These are phyloP conservation scores for Delonix regia DNA, from an alignment of 306 rosid genomes.

Conservation along the genomic window DNA sequence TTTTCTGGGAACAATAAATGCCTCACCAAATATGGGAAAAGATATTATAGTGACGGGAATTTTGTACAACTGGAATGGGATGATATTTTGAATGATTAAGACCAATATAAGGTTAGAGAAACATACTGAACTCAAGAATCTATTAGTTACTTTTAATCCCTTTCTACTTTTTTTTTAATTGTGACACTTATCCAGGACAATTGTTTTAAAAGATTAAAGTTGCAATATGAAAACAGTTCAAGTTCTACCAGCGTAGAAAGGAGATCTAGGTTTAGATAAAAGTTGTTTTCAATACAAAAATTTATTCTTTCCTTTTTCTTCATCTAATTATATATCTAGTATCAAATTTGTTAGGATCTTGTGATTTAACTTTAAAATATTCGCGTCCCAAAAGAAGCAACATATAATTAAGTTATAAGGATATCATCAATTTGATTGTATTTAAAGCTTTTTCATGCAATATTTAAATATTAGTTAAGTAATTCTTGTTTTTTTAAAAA, in stretches of 20 bases:
- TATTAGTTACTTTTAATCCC: background rate
- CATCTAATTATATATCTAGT: background rate
- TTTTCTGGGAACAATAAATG: slow-evolving; percentile 17
- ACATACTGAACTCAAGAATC: too few species aligned
- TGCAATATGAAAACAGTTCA: too few species aligned
- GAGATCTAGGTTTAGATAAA: background rate
- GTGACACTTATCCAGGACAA: background rate
- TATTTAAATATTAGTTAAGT: background rate
- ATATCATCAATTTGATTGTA: slow-evolving; percentile 8
- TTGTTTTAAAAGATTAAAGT: background rate
- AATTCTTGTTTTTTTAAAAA: background rate
- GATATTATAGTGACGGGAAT: background rate
- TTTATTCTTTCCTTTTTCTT: slow-evolving; percentile 16
- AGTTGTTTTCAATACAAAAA: slow-evolving; percentile 14
- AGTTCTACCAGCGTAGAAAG: background rate
- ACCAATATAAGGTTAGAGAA: background rate
- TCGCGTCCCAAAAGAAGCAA: slow-evolving; percentile 10
- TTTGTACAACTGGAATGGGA: background rate
- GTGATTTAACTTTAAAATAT: slow-evolving; percentile 16
- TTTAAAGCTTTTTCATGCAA: background rate
- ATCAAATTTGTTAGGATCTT: slow-evolving; percentile 25
- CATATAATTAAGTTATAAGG: slow-evolving; percentile 20
- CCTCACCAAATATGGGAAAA: background rate
- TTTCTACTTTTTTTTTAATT: background rate
- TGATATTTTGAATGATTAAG: background rate